Conservation (phyloP, 805 yeast genomes). For the Nakazawaea wyomingensis region DNA sequence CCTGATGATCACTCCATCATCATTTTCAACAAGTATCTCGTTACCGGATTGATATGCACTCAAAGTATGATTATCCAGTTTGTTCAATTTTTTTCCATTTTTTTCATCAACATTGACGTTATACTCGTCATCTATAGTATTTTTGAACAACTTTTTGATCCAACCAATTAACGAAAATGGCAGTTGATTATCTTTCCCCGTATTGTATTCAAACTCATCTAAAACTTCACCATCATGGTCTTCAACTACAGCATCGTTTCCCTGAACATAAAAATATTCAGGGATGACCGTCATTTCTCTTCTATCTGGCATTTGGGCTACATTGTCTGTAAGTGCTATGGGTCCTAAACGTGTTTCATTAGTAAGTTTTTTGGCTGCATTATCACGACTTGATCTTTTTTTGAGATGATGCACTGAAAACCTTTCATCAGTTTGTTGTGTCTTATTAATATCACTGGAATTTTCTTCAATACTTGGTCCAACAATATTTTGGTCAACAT, state of each 20-base stretch:
- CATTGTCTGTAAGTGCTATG: too few species aligned
- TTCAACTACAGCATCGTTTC: constrained; percentile 34
- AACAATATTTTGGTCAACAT: constrained; percentile 19
- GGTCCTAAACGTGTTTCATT: too few species aligned
- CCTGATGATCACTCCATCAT: constrained; percentile 40
- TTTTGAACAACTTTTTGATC: neutral
- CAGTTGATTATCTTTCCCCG: constrained; percentile 7
- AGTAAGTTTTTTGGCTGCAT: too few species aligned
- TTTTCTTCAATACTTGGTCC: too few species aligned
- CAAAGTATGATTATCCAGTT: constrained; percentile 8
- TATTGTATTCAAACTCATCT: constrained; percentile 23
- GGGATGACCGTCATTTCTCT: constrained; percentile 18
- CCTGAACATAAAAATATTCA: constrained; percentile 37
- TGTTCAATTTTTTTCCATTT: constrained; percentile 1
- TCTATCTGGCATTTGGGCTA: neutral
- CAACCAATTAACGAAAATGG: constrained; percentile 7
- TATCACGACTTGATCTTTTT: constrained; percentile 1
- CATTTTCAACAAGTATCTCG: constrained; percentile 36
- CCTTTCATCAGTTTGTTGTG: too few species aligned
- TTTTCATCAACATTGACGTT: constrained; percentile 11
- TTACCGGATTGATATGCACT: constrained; percentile 39
- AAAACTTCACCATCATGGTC: constrained; percentile 40
- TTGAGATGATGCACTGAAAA: constrained; percentile 12
- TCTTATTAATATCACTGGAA: too few species aligned
- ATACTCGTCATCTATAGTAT: neutral